phyloP scores from a whole-genome alignment of 2,329 filamentous ascomycete genomes.

The Zymoseptoria crescenta region DNA sequence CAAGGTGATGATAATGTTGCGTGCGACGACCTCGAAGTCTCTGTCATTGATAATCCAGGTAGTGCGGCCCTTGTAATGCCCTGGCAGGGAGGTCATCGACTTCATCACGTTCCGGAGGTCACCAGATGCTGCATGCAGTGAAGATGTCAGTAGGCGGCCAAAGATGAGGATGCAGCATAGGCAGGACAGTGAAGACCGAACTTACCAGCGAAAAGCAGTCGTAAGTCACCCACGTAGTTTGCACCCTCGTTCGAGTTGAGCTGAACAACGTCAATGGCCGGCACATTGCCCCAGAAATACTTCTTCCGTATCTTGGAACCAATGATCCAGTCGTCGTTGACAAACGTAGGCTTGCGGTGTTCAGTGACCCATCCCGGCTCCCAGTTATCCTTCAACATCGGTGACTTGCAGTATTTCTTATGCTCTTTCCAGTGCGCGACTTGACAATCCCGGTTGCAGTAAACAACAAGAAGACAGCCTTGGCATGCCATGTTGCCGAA shows the following conservation, averaged over 20 bases:
- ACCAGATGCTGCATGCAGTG: constrained; percentile 32
- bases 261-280: constrained; percentile 35
- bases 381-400: constrained; percentile 25
- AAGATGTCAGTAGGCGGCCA: neutral
- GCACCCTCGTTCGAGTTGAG: constrained; percentile 27
- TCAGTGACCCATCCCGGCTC: too few species aligned
- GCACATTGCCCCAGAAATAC: constrained; percentile 37
- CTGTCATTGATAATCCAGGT: constrained; percentile 35
- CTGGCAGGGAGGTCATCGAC: constrained; percentile 31
- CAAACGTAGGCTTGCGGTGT: constrained; percentile 21
- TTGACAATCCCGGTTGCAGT: constrained; percentile 31
- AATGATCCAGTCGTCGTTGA: too few species aligned
- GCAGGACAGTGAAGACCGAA: too few species aligned
- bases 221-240: constrained; percentile 4
- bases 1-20: constrained; percentile 31
- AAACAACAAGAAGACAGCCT: constrained; percentile 13
- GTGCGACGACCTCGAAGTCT: constrained; percentile 31
- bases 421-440: constrained; percentile 26
- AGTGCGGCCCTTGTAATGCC: constrained; percentile 20
- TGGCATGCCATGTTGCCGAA: constrained; percentile 2
- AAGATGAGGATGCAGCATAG: too few species aligned
- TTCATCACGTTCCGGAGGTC: constrained; percentile 35
- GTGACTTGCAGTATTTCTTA: constrained; percentile 26
- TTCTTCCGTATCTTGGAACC: too few species aligned
- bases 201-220: constrained; percentile 32